These are phyloP conservation scores for Ganoderma sp. DNA, from an alignment of 1,284 basidiomycete genomes.

Conservation along the genomic window DNA sequence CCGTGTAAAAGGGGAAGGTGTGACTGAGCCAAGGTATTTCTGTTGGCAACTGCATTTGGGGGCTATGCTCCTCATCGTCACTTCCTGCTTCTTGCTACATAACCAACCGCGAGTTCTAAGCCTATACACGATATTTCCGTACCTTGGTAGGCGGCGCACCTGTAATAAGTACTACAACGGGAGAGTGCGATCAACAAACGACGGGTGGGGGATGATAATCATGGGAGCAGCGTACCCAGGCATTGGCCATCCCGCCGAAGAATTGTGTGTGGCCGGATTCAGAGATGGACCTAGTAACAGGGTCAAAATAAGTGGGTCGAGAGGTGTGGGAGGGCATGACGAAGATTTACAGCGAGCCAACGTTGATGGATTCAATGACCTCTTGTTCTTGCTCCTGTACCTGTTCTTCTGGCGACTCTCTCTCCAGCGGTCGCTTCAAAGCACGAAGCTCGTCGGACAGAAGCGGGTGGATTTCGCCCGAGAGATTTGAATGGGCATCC, in stretches of 20 bases:
- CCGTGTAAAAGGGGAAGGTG: conserved; percentile 61
- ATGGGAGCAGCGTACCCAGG: conserved; percentile 56
- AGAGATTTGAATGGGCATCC: conserved; percentile 53
- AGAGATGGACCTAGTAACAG: conserved; percentile 56
- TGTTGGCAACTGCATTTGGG: conserved; percentile 50
- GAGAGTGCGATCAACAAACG: conserved; percentile 16
- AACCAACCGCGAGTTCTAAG: conserved; percentile 16
- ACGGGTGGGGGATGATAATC: conserved; percentile 3
- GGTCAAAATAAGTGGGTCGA: conserved; percentile 23
- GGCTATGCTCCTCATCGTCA: conserved; percentile 55
- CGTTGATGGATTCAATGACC: conserved; percentile 56
- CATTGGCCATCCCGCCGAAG: conserved; percentile 68
- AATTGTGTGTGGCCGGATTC: conserved; percentile 66
- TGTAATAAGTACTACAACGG: conserved; percentile 45
- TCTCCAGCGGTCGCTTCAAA: conserved; percentile 68
- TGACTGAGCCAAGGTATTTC: conserved; percentile 64
- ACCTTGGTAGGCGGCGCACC: conserved; percentile 34
- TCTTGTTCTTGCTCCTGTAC: conserved; percentile 48
- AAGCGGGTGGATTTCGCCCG: conserved; percentile 58
- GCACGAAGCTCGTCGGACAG: conserved; percentile 63
- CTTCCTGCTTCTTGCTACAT: conserved; percentile 61
- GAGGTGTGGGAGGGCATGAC: conserved; percentile 9
- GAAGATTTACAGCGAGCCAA: conserved; percentile 64
- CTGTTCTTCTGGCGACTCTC: conserved; percentile 41
- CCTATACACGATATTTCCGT: conserved; percentile 26